Percentiles rank a stretch among this genome's conserved stretches.
Evolutionary conservation across 2,329 filamentous ascomycete genomes (phyloP).

Genomic region (Fusarium mexicanum): DNA sequence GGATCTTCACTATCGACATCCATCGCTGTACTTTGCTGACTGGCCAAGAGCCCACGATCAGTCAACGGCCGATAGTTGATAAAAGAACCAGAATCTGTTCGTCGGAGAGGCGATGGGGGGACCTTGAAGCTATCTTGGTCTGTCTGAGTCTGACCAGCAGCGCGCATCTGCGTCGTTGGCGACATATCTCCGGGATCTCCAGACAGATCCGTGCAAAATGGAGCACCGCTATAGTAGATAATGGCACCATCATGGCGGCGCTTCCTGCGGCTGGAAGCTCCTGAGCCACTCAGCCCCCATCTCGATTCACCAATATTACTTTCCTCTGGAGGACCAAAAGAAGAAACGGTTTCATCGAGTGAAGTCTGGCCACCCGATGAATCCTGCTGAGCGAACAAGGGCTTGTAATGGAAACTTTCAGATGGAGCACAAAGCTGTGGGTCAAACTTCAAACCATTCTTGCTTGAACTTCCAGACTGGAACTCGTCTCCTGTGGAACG

Average conservation of each 20-base stretch:
- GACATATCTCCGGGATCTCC: conserved; percentile 67
- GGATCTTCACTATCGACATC: conserved; percentile 44
- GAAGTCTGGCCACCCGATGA: conserved; percentile 59
- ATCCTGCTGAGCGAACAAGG: conserved; percentile 65
- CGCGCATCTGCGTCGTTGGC: conserved; percentile 59
- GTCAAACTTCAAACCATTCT: conserved; percentile 53
- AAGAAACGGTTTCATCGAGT: conserved; percentile 60
- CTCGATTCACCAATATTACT: conserved; percentile 60
- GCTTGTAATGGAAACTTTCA: conserved; percentile 70
- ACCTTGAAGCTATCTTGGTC: conserved; percentile 21
- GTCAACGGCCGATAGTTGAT: conserved; percentile 61
- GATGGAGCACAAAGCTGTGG: conserved; percentile 52
- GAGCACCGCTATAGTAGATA: conserved; percentile 83
- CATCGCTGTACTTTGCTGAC: conserved; percentile 35
- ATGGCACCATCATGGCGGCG: conserved; percentile 76
- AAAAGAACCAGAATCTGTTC: conserved; percentile 63
- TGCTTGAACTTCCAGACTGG: conserved; percentile 48
- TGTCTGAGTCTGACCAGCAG: conserved; percentile 52
- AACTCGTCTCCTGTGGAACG: conserved; percentile 49
- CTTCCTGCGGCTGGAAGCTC: conserved; percentile 59
- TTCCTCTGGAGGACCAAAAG: conserved; percentile 57
- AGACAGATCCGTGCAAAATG: conserved; percentile 83
- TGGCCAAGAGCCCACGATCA: conserved; percentile 44
- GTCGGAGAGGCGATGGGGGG: conserved; percentile 44
- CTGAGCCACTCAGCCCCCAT: conserved; percentile 60